Base-by-base conservation (phyloP, 2,329 filamentous ascomycete genomes). In the Talaromyces atroroseus region DNA sequence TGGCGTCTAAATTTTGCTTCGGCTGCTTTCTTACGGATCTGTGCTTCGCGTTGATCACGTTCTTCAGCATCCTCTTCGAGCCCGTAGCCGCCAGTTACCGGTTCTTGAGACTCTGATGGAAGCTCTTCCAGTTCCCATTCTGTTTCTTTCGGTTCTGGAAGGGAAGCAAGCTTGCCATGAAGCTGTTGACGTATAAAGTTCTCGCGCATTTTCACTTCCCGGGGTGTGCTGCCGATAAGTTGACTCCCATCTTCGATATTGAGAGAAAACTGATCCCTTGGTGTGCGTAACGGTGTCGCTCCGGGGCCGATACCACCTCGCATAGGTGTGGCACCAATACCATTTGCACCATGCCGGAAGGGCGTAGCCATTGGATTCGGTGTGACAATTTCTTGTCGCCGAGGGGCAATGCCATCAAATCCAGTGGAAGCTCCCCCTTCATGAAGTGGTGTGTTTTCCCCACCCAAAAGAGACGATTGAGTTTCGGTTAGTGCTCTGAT, bases 341-440 rank as follows among this genome's bases (percentile, higher is more conserved):
- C 88, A 59, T 81, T 82, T 1, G 77, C 72, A 42, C 74, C 74
- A 23, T 84, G 78, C 54, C 89, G 82, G 62, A 95, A 81, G 1
- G 94, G 94, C 0, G 94, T 99, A 0, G 94, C 92, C 78, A 99
- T 81, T 0, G 94, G 94, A 68, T 99, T 99, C 0, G 94, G 94
- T 0, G 94, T 99, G n/a, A 91, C 82, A 56, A 92, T 83, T 34
- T 85, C 80, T 60, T 96, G 88, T 66, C 85, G 87, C 57, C 89
- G 84, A 38, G 92, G 91, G 1, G 90, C 83, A 44, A 88, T 88
- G 40, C 91, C 88, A 64, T 94, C 89, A 65, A 96, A 95, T 0
- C 92, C 92, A 6, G 92, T 95, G 11, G 92, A 95, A 3, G 83
- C 85, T 46, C 81, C 76, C 5, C 90, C 90, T 67, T 96, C 89